Base-by-base conservation (phyloP, 768 basidiomycete genomes). In the Coprinellus aureogranulatus region DNA sequence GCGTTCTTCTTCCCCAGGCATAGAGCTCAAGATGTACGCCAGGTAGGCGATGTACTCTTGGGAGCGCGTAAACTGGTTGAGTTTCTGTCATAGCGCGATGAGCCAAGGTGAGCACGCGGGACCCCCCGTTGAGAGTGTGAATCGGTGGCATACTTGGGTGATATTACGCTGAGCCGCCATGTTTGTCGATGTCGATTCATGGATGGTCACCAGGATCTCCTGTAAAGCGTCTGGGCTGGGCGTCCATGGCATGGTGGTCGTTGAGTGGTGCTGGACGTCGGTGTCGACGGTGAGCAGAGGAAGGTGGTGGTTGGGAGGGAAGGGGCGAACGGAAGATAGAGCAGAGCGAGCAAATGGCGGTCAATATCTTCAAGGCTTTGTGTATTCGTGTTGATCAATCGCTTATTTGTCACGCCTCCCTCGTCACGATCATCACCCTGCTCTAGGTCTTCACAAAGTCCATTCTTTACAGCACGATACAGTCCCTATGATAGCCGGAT, bases 1-100 rank as follows among this genome's bases (percentile, higher is more conserved):
- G 50, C 90, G 89, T 69, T 93, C 94, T 68, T 94, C 89, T 75
- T 98, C 94, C 59, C 84, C 79, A 1, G 87, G 80, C 78, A 91
- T 75, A 45, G 81, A 79, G 57, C 89, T 86, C 61, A 98, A 85
- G 76, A 98, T 94, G 71, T 95, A 92, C 22, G 90, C 90, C 61
- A 99, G 87, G 82, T 99, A 98, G 57, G 89, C 94, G 59, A 94
- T 88, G 72, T 97, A 98, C 72, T 97, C 94, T 46, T 94, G 91
- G 61, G 88, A 87, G 66, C 87, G 86, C 68, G 91, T 88, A 72
- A 92, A 94, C 60, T 77, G 81, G 71, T 90, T 92, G 62, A 94
- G 81, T 89, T 92, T 92, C 91, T 94, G 64, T n/a, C 8, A 34
- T 18, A 42, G 52, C 44, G 48, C 48, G 55, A 46, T 60, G 58